Evolutionary conservation across 2,329 filamentous ascomycete genomes (phyloP).

Genomic region (Xylaria digitata): DNA sequence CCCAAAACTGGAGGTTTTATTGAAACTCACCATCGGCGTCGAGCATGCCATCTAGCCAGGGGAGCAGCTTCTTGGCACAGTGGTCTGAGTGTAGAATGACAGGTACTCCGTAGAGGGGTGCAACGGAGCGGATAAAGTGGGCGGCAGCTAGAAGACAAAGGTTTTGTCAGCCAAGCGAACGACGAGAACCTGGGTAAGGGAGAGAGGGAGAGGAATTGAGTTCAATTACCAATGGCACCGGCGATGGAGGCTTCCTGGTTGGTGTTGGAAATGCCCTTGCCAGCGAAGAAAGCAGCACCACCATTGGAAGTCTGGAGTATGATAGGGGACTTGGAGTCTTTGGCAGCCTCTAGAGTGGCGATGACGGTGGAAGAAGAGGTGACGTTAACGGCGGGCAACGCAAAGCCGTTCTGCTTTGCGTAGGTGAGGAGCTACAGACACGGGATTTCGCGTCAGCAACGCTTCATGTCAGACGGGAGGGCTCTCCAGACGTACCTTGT

Average conservation of each 20-base stretch:
- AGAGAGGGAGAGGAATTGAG: not conserved
- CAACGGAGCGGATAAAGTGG: conserved; percentile 91
- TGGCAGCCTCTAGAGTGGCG: conserved; percentile 91
- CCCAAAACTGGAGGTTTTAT: not conserved
- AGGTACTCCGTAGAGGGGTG: conserved; percentile 87
- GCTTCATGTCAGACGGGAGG: not conserved
- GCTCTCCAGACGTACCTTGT: conserved; percentile 34
- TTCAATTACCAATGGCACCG: conserved; percentile 70
- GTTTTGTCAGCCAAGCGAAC: conserved; percentile 24
- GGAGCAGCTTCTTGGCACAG: conserved; percentile 99
- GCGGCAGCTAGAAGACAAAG: conserved; percentile 70
- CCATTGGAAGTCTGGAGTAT: conserved; percentile 95
- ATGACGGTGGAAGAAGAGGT: conserved; percentile 91
- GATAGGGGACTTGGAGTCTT: conserved; percentile 89
- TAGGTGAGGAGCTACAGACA: conserved; percentile 38
- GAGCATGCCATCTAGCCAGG: conserved; percentile 93
- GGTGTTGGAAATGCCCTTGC: conserved; percentile 85
- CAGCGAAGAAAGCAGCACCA: conserved; percentile 91
- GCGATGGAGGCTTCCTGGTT: conserved; percentile 90
- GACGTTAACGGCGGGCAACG: conserved; percentile 92
- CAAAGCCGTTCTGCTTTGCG: conserved; percentile 76
- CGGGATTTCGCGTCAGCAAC: conserved; percentile 18
- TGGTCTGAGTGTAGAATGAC: conserved; percentile 97
- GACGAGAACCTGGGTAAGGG: not conserved
- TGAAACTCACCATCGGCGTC: conserved; percentile 35